phyloP scores from a whole-genome alignment of 192 early-diverging fungal genomes.

The Mortierella antarctica region DNA sequence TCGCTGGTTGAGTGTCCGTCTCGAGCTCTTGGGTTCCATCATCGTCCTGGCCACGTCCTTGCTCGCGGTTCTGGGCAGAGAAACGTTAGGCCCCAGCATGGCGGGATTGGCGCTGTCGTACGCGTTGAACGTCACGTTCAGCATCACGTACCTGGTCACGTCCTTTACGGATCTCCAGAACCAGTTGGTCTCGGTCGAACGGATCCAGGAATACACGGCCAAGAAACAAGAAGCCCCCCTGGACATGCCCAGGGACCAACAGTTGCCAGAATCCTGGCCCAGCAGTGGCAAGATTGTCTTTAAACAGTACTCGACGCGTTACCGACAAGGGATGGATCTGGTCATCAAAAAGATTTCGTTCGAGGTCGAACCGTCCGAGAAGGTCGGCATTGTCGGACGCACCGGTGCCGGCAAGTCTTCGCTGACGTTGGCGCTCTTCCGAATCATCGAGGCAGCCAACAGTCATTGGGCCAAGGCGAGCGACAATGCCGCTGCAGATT shows the following conservation, averaged over 20 bases:
- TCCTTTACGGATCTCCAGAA: constrained; percentile 86
- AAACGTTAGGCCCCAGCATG: constrained; percentile 76
- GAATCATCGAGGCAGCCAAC: constrained; percentile 58
- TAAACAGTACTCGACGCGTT: constrained; percentile 79
- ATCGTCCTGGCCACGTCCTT: constrained; percentile 83
- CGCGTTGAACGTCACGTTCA: constrained; percentile 78
- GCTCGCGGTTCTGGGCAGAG: constrained; percentile 66
- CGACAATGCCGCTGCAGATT: constrained; percentile 7
- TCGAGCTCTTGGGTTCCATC: constrained; percentile 80
- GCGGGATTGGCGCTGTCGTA: constrained; percentile 76
- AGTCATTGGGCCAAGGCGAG: constrained; percentile 41
- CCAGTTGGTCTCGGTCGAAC: constrained; percentile 46
- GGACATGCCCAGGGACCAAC: constrained; percentile 41
- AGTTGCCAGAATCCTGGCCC: constrained; percentile 65
- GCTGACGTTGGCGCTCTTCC: constrained; percentile 62
- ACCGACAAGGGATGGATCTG: constrained; percentile 81
- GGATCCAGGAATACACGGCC: constrained; percentile 81
- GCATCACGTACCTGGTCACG: constrained; percentile 84
- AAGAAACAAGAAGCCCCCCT: constrained; percentile 83
- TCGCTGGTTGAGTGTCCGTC: constrained; percentile 78
- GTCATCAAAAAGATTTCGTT: constrained; percentile 77
- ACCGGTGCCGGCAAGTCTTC: constrained; percentile 63
- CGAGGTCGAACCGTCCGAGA: constrained; percentile 50
- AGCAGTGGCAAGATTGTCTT: constrained; percentile 76
- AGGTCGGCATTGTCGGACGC: constrained; percentile 81